phyloP scores from a whole-genome alignment of 1,139 yeast species.

The Debaryomyces udenii region DNA sequence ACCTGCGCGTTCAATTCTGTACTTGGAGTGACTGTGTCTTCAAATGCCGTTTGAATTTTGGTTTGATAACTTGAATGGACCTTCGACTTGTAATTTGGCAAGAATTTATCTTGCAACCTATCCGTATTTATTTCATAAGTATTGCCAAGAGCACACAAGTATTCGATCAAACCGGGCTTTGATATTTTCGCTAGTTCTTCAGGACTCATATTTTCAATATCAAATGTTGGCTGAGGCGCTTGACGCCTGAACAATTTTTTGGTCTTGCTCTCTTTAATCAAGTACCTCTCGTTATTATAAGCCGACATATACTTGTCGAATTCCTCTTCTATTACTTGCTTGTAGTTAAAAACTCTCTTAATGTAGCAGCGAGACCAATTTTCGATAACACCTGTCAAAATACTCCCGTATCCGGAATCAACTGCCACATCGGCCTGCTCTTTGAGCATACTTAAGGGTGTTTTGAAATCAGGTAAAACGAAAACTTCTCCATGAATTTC shows the following conservation, averaged over 20 bases:
- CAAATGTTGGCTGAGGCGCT: slow-evolving; percentile 26
- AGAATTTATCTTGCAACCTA: slow-evolving; percentile 73
- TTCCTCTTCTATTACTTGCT: slow-evolving; percentile 58
- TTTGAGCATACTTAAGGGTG: slow-evolving; percentile 72
- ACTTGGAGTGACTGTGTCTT: slow-evolving; percentile 71
- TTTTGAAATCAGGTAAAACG: slow-evolving; percentile 56
- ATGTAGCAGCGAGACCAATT: slow-evolving; percentile 68
- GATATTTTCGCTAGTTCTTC: slow-evolving; percentile 56
- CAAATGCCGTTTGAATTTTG: slow-evolving; percentile 58
- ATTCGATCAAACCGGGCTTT: slow-evolving; percentile 80
- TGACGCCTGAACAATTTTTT: slow-evolving; percentile 47
- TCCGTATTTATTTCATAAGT: slow-evolving; percentile 85
- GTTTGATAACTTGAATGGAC: slow-evolving; percentile 68
- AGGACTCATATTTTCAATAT: slow-evolving; percentile 46
- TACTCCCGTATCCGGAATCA: slow-evolving; percentile 81
- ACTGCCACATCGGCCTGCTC: slow-evolving; percentile 95
- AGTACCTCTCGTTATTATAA: slow-evolving; percentile 43
- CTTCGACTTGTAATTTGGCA: slow-evolving; percentile 62
- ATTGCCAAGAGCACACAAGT: slow-evolving; percentile 80
- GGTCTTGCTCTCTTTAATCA: slow-evolving; percentile 45
- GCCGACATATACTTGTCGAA: slow-evolving; percentile 49
- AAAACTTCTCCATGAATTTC: slow-evolving; percentile 73
- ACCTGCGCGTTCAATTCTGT: slow-evolving; percentile 75
- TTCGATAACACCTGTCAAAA: slow-evolving; percentile 79
- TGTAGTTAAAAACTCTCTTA: slow-evolving; percentile 65